Base-by-base conservation (phyloP, 345 rosid genomes). In the Syzygium aromaticum region DNA sequence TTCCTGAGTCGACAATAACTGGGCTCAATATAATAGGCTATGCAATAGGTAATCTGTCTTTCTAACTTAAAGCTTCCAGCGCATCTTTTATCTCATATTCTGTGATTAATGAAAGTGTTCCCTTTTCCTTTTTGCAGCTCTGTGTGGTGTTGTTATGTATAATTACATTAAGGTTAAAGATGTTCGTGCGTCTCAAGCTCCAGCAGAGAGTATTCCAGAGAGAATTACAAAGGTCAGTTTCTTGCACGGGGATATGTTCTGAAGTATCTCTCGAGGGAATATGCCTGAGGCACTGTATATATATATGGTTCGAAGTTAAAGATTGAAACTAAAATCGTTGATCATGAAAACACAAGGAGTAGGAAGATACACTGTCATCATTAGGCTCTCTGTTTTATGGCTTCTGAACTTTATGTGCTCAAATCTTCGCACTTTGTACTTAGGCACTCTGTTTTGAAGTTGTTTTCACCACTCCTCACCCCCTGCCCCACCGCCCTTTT, bases 91-190 rank as follows among this genome's bases (percentile, higher is more conserved):
- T 77, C 54, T 54, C 51, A 51, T 28, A 49, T n/a, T 80, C 13
- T 57, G 43, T 27, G 15, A 86, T 86, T 30, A 27, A 33, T 46
- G 40, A 46, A 73, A 33, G 63, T 67, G 14, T 57, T 40, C 30
- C 57, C 27, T 78, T 87, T 77, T 87, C 85, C 54, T 83, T 77
- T 27, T 27, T 88, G 87, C 95, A 98, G 99, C 99, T 38, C 94
- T 98, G 12, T 94, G 98, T 86, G 99, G 99, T 11, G 99, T 95
- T 77, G 98, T 96, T 83, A 96, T 98, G 96, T 98, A 96, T 93
- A 95, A 96, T 88, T 96, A 95, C 93, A 89, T 96, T 87, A 97
- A 94, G 92, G 94, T 95, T 51, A 94, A 88, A 91, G 99, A 97
- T 89, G 94, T 91, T 7, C 94, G 94, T 87, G 95, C 96, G 2